Percentiles rank a stretch among this genome's conserved stretches.
These are phyloP conservation scores for Entomortierella chlamydospora DNA, from an alignment of 192 early-diverging fungal genomes.

Conservation along the genomic window DNA sequence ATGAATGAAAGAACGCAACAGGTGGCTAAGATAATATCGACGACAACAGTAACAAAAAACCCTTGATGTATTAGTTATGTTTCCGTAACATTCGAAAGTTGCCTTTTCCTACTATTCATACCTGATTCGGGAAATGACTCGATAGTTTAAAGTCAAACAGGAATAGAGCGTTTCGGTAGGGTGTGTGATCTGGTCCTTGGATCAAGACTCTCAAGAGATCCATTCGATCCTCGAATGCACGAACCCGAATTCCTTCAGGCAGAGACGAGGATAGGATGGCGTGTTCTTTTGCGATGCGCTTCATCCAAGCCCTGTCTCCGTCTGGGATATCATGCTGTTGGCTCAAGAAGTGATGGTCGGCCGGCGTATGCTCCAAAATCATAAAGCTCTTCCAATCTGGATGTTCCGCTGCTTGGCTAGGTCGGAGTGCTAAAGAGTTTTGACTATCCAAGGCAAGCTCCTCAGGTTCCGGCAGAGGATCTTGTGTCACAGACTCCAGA, in stretches of 20 bases:
- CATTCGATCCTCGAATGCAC: constrained; percentile 66
- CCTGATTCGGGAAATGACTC: constrained; percentile 58
- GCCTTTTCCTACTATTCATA: neutral
- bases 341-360: constrained; percentile 48
- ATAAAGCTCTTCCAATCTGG: constrained; percentile 38
- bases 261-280: constrained; percentile 57
- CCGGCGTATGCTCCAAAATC: constrained; percentile 40
- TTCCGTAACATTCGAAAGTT: neutral
- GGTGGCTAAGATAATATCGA: constrained; percentile 54
- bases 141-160: constrained; percentile 69
- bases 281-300: constrained; percentile 58
- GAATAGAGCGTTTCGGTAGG: constrained; percentile 69
- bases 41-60: too few relatives aligned
- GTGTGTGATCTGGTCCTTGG: constrained; percentile 67
- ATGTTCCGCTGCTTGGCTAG: neutral
- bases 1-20: constrained; percentile 64
- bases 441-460: constrained; percentile 1
- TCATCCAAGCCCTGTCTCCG: constrained; percentile 35
- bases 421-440: neutral
- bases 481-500: neutral
- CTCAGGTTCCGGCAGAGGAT: constrained; percentile 28
- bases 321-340: constrained; percentile 11
- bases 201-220: constrained; percentile 68
- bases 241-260: constrained; percentile 69
- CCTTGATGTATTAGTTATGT: too few relatives aligned